Conservation (phyloP, 768 basidiomycete species). For the Xerocomus brunneocitrinus region DNA sequence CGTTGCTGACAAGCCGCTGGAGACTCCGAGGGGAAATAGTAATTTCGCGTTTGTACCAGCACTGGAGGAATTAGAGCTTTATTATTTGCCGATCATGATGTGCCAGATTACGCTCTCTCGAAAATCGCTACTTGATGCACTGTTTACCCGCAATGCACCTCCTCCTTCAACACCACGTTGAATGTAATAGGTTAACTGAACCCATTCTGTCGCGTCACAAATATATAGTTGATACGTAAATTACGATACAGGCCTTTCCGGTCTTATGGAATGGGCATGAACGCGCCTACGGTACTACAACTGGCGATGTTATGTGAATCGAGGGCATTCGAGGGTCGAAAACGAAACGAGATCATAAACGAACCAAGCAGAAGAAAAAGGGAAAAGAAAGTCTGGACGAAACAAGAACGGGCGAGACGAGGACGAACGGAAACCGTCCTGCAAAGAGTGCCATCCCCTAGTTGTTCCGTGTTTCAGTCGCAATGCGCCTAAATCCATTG, state of each 20-base stretch:
- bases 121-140: background rate
- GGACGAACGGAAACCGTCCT: background rate
- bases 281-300: background rate
- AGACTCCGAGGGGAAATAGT: too few species aligned
- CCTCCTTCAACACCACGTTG: too few species aligned
- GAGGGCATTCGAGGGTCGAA: constrained; percentile 3
- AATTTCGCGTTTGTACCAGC: too few species aligned
- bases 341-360: constrained; percentile 10
- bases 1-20: background rate
- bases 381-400: constrained; percentile 3
- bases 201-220: background rate
- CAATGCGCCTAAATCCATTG: constrained; percentile 16
- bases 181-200: too few species aligned
- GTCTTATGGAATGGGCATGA: constrained; percentile 3
- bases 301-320: background rate
- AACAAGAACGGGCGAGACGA: background rate
- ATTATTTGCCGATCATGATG: too few species aligned
- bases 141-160: too few species aligned
- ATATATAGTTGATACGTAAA: constrained; percentile 33
- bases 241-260: constrained; percentile 27
- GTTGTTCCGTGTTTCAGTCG: constrained; percentile 9
- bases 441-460: constrained; percentile 5
- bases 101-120: background rate
- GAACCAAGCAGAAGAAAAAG: constrained; percentile 18
- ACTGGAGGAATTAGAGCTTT: too few species aligned